phyloP scores from a whole-genome alignment of 306 rosid genomes.

The Lathyrus sativus region DNA sequence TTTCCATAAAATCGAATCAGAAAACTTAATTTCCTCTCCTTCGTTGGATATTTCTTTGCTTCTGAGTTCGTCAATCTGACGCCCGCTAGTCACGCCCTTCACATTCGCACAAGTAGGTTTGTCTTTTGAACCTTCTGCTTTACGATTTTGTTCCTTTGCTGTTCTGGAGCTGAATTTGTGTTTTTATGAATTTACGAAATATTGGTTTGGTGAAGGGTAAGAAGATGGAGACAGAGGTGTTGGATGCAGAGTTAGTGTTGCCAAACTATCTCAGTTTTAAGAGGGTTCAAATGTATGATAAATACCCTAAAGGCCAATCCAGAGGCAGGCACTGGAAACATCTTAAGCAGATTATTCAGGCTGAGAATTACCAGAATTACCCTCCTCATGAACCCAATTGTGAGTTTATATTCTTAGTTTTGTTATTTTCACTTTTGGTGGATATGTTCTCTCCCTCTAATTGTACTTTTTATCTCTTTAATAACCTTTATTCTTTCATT shows the following conservation, averaged over 20 bases:
- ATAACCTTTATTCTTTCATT: background rate
- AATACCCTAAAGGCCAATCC: slow-evolving; percentile 90
- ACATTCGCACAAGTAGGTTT: too few species aligned
- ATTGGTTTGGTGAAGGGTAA: slow-evolving; percentile 27
- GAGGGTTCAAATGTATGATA: slow-evolving; percentile 81
- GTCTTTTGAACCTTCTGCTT: too few species aligned
- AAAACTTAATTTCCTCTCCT: too few species aligned
- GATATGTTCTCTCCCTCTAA: slow-evolving; percentile 2
- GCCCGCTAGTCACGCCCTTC: too few species aligned
- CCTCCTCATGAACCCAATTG: slow-evolving; percentile 83
- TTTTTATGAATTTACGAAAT: too few species aligned
- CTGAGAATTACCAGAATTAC: slow-evolving; percentile 74
- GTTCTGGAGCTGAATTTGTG: too few species aligned
- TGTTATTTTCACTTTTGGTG: background rate
- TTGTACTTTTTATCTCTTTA: background rate
- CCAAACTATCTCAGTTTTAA: slow-evolving; percentile 80
- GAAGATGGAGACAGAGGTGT: slow-evolving; percentile 71
- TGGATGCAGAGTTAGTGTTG: slow-evolving; percentile 79
- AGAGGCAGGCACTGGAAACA: slow-evolving; percentile 96
- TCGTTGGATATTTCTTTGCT: too few species aligned
- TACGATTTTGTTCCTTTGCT: too few species aligned
- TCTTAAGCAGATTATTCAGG: slow-evolving; percentile 94
- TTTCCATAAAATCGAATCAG: too few species aligned
- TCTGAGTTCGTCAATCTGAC: too few species aligned
- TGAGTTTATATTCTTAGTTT: slow-evolving; percentile 24